Percentiles rank a stretch among this genome's conserved stretches.
These are phyloP conservation scores for Cercospora canescens DNA, from an alignment of 2,329 filamentous ascomycete species.

Conservation along the genomic window DNA sequence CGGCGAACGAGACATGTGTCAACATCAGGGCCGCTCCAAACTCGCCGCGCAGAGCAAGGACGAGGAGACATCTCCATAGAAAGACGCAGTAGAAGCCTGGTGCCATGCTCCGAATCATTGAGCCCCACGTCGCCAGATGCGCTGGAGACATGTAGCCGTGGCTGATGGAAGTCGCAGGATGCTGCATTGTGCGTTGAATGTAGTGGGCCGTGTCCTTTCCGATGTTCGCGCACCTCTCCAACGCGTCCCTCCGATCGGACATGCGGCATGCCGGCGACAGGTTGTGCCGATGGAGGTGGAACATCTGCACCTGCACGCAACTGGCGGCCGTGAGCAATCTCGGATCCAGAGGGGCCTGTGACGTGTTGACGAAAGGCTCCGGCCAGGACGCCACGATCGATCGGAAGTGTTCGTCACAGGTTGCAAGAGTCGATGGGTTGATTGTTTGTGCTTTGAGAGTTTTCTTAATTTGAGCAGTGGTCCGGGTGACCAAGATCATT, in stretches of 20 bases:
- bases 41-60: slow-evolving; percentile 74
- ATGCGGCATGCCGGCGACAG: slow-evolving; percentile 69
- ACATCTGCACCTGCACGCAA: slow-evolving; percentile 78
- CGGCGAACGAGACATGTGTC: slow-evolving; percentile 67
- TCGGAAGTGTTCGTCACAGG: slow-evolving; percentile 78
- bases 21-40: slow-evolving; percentile 72
- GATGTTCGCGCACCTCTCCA: slow-evolving; percentile 74
- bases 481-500: slow-evolving; percentile 77
- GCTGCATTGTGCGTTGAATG: slow-evolving; percentile 64
- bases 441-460: slow-evolving; percentile 69
- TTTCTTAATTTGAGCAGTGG: slow-evolving; percentile 71
- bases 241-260: slow-evolving; percentile 66
- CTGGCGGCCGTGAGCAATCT: slow-evolving; percentile 72
- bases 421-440: slow-evolving; percentile 66
- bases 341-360: slow-evolving; percentile 68
- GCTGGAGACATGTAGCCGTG: slow-evolving; percentile 31
- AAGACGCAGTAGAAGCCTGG: slow-evolving; percentile 78
- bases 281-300: slow-evolving; percentile 87
- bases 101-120: slow-evolving; percentile 64
- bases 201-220: slow-evolving; percentile 78
- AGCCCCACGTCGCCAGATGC: slow-evolving; percentile 49
- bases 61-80: slow-evolving; percentile 81
- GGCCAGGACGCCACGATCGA: slow-evolving; percentile 76
- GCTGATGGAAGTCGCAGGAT: slow-evolving; percentile 27
- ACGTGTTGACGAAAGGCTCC: slow-evolving; percentile 67